Conservation (phyloP, 805 yeast genomes). For the Ogataea methylovora region DNA sequence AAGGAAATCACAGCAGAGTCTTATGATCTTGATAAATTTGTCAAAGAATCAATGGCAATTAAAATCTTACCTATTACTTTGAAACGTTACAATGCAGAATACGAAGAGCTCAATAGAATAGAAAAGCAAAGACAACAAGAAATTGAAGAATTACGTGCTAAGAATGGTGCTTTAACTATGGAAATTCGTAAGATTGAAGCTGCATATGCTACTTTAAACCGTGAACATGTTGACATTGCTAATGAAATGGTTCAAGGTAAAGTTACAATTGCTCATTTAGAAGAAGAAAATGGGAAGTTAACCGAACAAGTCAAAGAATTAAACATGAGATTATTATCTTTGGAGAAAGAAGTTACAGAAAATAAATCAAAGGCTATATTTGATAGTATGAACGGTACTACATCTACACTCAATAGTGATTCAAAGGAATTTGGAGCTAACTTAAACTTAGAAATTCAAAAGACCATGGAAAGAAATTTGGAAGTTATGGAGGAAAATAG, state of each 20-base stretch:
- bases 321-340: constrained; percentile 29
- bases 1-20: constrained; percentile 17
- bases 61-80: constrained; percentile 67
- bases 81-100: constrained; percentile 65
- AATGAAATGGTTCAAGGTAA: constrained; percentile 81
- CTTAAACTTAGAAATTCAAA: constrained; percentile 44
- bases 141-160: constrained; percentile 46
- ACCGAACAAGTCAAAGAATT: constrained; percentile 39
- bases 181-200: constrained; percentile 70
- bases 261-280: constrained; percentile 63
- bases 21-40: constrained; percentile 68
- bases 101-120: constrained; percentile 57
- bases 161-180: constrained; percentile 66
- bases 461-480: constrained; percentile 51
- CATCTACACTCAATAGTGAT: constrained; percentile 14
- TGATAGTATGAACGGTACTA: too few species aligned
- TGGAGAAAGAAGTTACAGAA: constrained; percentile 26
- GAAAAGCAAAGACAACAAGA: constrained; percentile 63
- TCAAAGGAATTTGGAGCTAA: constrained; percentile 24
- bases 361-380: constrained; percentile 13
- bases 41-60: constrained; percentile 69
- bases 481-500: constrained; percentile 63
- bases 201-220: constrained; percentile 58
- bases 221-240: constrained; percentile 81
- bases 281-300: constrained; percentile 67